Conservation (phyloP, 2,329 filamentous ascomycete species). For the Trichoderma polysporum region DNA sequence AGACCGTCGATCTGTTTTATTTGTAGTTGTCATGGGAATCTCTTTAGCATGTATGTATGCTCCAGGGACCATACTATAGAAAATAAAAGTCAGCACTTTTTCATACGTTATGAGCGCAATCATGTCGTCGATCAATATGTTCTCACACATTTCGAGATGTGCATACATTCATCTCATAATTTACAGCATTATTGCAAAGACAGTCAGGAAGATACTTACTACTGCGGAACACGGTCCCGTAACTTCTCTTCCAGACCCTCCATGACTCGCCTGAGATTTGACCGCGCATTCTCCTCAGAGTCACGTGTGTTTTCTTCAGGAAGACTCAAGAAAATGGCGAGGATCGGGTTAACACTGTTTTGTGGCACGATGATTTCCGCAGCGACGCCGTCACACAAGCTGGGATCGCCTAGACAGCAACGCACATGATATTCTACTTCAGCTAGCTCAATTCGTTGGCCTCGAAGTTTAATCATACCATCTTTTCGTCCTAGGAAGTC, state of each 20-base stretch:
- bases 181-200: no score
- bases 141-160: no score
- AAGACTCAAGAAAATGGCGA: conserved; percentile 12
- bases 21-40: conserved; percentile 15
- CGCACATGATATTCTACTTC: conserved; percentile 18
- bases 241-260: conserved; percentile 12
- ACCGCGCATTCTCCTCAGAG: not conserved
- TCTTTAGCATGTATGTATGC: conserved; percentile 7
- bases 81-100: not conserved
- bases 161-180: no score
- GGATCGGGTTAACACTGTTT: conserved; percentile 13
- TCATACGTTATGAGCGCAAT: no score
- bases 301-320: not conserved
- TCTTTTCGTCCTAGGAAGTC: conserved; percentile 13
- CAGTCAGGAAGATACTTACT: not conserved
- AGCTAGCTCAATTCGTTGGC: conserved; percentile 14
- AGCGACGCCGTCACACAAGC: conserved; percentile 5
- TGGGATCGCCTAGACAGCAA: not conserved
- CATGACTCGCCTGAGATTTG: not conserved
- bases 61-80: conserved; percentile 13
- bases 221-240: conserved; percentile 10
- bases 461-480: conserved; percentile 11
- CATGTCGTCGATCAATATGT: no score
- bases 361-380: conserved; percentile 10
- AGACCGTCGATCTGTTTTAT: conserved; percentile 9